Evolutionary conservation across 2,329 filamentous ascomycete genomes (phyloP), one percentile per base, ranked within the genome.

Genomic region (Hypoxylon sp.): DNA sequence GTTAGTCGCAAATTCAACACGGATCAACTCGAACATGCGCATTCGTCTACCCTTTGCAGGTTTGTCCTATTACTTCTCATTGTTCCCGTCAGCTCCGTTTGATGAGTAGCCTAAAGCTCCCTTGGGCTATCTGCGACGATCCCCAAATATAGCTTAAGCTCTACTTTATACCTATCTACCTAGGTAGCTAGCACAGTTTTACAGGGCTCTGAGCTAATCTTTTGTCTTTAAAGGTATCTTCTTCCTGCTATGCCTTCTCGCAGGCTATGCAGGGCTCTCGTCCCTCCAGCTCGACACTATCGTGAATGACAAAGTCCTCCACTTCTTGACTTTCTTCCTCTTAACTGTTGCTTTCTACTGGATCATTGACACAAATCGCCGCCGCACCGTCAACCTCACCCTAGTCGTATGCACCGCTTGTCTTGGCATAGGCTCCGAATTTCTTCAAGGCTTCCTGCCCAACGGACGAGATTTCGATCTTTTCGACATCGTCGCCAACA

Each of bases 291-390:
- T 88, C 71, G 81, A 81, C 67, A 72, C 80, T 67, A 78, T 84
- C 74, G 86, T 95, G 77, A 94, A 96, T 83, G 94, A 97, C 85
- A 98, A 99, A 80, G 83, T 91, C 74, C 86, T 98, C 27, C 96
- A 98, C 80, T 85, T 92, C 73, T 67, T 94, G 63, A 94, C 92
- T 74, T 98, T 99, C 83, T 97, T 98, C 84, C 77, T 93, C 71
- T 86, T 99, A 56, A 97, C 95, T 14, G 80, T 92, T 70, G 82
- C 87, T 72, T 98, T 98, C 85, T 99, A 99, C 87, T 99, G 96
- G 94, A 92, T 97, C 76, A 81, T 97, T 73, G 96, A 99, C 78
- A 96, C 94, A 55, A 91, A 90, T 68, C 92, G 96, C 68, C 90
- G 95, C 54, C 92, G 95, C 71, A 91, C 89, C 19, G 83, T 97